A percentile compares a stretch with the other conserved stretches of the same genome.
These are phyloP conservation scores for Brettanomyces bruxellensis DNA, from an alignment of 805 yeast species.

Conservation along the genomic window DNA sequence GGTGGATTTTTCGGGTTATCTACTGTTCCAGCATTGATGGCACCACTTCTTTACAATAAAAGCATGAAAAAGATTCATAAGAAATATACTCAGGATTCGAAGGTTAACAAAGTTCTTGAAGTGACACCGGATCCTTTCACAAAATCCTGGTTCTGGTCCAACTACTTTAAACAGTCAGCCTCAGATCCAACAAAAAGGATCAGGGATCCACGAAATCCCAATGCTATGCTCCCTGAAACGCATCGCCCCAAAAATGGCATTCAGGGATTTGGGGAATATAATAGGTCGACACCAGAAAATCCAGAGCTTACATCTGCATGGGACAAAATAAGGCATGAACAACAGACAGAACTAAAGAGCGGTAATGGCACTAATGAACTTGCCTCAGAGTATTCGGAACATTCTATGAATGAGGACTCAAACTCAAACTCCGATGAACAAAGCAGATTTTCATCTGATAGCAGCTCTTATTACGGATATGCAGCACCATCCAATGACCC, in stretches of 20 bases:
- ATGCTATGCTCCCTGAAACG: neutral
- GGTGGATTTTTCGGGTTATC: conserved; percentile 34
- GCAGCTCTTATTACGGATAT: too few species aligned
- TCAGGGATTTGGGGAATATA: conserved; percentile 3
- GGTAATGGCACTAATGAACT: too few species aligned
- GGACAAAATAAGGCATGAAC: conserved; percentile 14
- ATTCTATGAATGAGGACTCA: too few species aligned
- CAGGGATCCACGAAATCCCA: conserved; percentile 40
- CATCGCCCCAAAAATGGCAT: conserved; percentile 4
- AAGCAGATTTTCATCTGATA: neutral
- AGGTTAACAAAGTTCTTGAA: conserved; percentile 12
- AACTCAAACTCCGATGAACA: neutral
- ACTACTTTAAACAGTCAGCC: conserved; percentile 43
- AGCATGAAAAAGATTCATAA: conserved; percentile 24
- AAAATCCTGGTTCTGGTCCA: conserved; percentile 31
- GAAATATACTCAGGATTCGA: conserved; percentile 17
- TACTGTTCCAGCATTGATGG: conserved; percentile 22
- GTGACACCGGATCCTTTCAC: conserved; percentile 20
- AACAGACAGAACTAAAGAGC: too few species aligned
- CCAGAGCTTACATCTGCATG: conserved; percentile 8
- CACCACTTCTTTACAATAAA: conserved; percentile 20
- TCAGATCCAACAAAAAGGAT: conserved; percentile 42
- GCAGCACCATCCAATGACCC: conserved; percentile 1
- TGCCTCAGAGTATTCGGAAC: too few species aligned
- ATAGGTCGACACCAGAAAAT: neutral